Evolutionary conservation across 1,284 basidiomycete genomes (phyloP).

Genomic region (Polyporus tsugae): DNA sequence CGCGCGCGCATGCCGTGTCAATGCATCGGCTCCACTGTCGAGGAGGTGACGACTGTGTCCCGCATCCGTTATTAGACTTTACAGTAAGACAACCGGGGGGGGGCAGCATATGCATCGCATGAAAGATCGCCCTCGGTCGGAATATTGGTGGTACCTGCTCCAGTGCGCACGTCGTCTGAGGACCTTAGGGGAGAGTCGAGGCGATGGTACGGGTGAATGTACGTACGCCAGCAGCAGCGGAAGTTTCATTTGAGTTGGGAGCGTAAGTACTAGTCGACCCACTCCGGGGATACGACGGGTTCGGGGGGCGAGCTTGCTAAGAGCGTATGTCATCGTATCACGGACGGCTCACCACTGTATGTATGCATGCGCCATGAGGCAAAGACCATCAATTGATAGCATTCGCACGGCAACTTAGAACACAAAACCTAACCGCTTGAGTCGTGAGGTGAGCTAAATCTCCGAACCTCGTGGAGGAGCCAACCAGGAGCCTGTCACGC

Average conservation of each 20-base stretch:
- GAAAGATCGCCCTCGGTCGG: background rate
- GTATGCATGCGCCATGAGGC: background rate
- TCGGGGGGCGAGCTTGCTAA: background rate
- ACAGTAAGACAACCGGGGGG: background rate
- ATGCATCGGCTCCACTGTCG: background rate
- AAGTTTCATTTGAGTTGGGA: background rate
- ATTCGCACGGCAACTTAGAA: background rate
- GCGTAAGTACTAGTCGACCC: background rate
- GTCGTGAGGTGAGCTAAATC: background rate
- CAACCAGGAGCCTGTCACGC: background rate
- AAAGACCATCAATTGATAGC: background rate
- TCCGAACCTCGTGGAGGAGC: background rate
- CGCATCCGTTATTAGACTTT: slow-evolving; percentile 8
- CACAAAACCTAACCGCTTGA: background rate
- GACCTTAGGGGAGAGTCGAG: background rate
- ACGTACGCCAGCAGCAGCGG: background rate
- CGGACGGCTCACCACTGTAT: background rate
- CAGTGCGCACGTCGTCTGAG: background rate
- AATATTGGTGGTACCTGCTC: background rate
- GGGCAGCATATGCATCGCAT: background rate
- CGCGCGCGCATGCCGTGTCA: background rate
- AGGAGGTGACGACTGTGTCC: background rate
- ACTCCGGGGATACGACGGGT: background rate
- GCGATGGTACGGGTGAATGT: background rate
- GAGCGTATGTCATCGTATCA: background rate